Evolutionary conservation across 179 eudicot genomes (phyloP), one percentile per base, ranked within the genome.

Genomic region (Silene noctiflora): DNA sequence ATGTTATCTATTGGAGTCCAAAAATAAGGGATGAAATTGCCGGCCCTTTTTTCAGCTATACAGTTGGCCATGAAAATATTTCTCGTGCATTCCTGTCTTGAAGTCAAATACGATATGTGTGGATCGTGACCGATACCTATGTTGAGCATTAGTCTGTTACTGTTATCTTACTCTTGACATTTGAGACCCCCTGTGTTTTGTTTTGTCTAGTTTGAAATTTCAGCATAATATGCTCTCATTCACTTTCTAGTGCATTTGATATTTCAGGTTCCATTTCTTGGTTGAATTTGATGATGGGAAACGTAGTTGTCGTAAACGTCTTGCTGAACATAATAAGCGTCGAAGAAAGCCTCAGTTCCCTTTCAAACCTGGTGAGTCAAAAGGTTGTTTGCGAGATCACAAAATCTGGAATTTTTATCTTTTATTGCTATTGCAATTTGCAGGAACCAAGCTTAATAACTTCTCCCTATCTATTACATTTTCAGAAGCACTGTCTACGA

Each of bases 251-350:
- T 76, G 71, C 72, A 65, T 24, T 75, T 77, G 73, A 51, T 75
- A 65, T 42, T 82, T 31, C 85, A 93, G 98, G 89, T 93, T 91
- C 80, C 98, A 91, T 77, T 76, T 82, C 71, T 77, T 93, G 87
- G 82, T 79, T 75, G 91, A 93, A 78, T 91, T 93, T 79, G 98
- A 93, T 84, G 97, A 86, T 81, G 90, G 80, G 4, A 93, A 91
- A 75, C 90, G 98, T 66, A 93, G 98, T 81, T 93, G 97, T 76
- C 93, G 95, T 72, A 91, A 84, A 75, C 95, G 97, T 73, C 91
- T 93, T 72, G 95, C 96, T 67, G 90, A 86, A 33, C 98, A 93
- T 79, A 93, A 93, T 67, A 87, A 89, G 73, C 97, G 98, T 20
- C 83, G 98, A 74, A 83, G 98, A 81, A 94, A 89, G 68, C 89